Base-by-base conservation (phyloP, 2,329 filamentous ascomycete species). In the Aspergillus felis region DNA sequence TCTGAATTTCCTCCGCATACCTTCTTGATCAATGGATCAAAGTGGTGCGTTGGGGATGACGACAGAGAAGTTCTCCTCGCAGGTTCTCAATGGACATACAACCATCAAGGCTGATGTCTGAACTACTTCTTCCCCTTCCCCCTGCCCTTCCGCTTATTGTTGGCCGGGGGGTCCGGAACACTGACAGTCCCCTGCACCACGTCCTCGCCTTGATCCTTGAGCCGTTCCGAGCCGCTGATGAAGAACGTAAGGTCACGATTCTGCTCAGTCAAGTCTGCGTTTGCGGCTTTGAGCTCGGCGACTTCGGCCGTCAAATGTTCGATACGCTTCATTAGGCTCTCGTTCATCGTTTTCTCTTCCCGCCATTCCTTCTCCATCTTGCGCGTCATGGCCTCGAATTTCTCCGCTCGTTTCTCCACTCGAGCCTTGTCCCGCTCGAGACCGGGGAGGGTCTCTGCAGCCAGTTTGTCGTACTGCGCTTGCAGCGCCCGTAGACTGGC, bases 241-340 rank as follows among this genome's bases (percentile, higher is more conserved):
- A 93, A 96, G 82, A 96, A 92, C 52, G 82, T 87, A 70, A 97
- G 71, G 71, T 97, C 93, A 14, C 89, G 84, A 70, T 96, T 96
- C 81, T 92, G 89, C 72, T 96, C 92, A 63, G 87, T 85, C 47
- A 96, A 76, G 64, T 96, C 91, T 42, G 78, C 81, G 63, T 90
- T 88, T 72, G 91, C 59, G 64, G 72, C 61, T 65, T 83, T 83
- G 3, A 89, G 74, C 44, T 79, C 79, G 27, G 79, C 79, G 1
- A 87, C 74, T 70, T 88, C 82, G 58, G 79, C 79, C 46, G 82
- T 79, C 20, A 91, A 74, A 63, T 90, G 87, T 61, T 87, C 84
- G 62, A 97, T 67, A n/a, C 90, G 82, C 71, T 87, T 82, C 83
- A 97, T 84, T 60, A 99, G 78, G 2, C 89, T 89, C 63, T 91